These are phyloP conservation scores for Stemphylium vesicarium DNA, from an alignment of 2,329 filamentous ascomycete species.

Conservation along the genomic window DNA sequence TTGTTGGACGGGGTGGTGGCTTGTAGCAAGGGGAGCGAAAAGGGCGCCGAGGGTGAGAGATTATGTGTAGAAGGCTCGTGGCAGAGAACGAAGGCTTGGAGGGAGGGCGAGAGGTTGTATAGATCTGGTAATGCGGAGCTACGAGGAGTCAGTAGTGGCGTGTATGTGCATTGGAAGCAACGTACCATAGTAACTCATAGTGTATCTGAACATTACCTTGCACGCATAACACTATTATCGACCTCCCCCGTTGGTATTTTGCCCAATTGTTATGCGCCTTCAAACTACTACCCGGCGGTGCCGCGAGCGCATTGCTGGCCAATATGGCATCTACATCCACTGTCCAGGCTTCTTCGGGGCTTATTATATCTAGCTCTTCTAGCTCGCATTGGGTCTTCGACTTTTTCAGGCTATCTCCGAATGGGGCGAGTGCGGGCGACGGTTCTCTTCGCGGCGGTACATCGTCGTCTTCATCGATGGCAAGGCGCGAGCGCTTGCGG, in stretches of 20 bases:
- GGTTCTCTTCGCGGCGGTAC: conserved; percentile 25
- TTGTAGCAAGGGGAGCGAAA: conserved; percentile 42
- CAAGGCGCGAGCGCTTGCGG: conserved; percentile 45
- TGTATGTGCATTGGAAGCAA: background rate
- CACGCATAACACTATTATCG: conserved; percentile 41
- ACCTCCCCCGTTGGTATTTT: conserved; percentile 25
- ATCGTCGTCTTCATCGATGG: conserved; percentile 34
- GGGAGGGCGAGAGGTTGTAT: conserved; percentile 38
- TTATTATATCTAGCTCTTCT: conserved; percentile 42
- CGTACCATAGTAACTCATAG: conserved; percentile 46
- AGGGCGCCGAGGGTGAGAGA: conserved; percentile 30
- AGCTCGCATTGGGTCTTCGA: conserved; percentile 46
- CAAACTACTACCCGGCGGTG: conserved; percentile 21
- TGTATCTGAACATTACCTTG: conserved; percentile 44
- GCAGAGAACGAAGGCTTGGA: conserved; percentile 45
- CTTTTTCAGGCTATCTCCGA: conserved; percentile 40
- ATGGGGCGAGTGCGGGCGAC: conserved; percentile 25
- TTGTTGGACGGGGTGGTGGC: conserved; percentile 42
- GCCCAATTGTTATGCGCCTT: conserved; percentile 37
- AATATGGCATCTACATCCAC: conserved; percentile 43
- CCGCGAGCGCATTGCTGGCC: conserved; percentile 31
- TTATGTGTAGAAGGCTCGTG: conserved; percentile 41
- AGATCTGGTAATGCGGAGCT: conserved; percentile 40
- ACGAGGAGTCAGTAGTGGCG: background rate
- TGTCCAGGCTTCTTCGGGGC: conserved; percentile 38